A percentile compares a stretch with the other conserved stretches of the same genome.
phyloP scores from a whole-genome alignment of 305 asterid genomes.

The Fraxinus paxiana region DNA sequence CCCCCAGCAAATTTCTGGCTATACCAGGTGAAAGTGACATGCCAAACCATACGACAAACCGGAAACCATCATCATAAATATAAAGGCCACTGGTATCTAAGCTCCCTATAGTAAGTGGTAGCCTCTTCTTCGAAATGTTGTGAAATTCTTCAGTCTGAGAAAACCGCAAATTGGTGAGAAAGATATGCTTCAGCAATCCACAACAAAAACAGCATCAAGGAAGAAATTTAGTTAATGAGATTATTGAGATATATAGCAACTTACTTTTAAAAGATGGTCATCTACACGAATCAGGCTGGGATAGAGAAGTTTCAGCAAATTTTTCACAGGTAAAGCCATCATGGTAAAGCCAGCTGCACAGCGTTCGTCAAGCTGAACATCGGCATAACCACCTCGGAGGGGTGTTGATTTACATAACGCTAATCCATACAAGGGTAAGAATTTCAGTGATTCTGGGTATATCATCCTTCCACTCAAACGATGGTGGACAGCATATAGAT shows the following conservation, averaged over 20 bases:
- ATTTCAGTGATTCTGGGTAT: slow-evolving; percentile 84
- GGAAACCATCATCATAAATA: slow-evolving; percentile 83
- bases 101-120: slow-evolving; percentile 81
- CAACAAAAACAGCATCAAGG: slow-evolving; percentile 16
- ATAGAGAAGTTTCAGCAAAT: slow-evolving; percentile 80
- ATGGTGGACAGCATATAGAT: slow-evolving; percentile 89
- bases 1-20: slow-evolving; percentile 65
- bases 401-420: slow-evolving; percentile 74
- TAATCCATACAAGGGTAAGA: slow-evolving; percentile 67
- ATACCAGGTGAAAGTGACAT: slow-evolving; percentile 74
- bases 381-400: slow-evolving; percentile 86
- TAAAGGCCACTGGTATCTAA: slow-evolving; percentile 83
- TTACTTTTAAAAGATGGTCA: slow-evolving; percentile 63
- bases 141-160: slow-evolving; percentile 45
- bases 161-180: slow-evolving; percentile 32
- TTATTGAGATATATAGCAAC: slow-evolving; percentile 19
- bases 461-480: slow-evolving; percentile 90
- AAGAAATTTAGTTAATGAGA: neutral
- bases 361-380: slow-evolving; percentile 85
- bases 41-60: slow-evolving; percentile 89
- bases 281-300: slow-evolving; percentile 76
- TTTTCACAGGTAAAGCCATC: slow-evolving; percentile 88
- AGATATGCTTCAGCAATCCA: slow-evolving; percentile 23
- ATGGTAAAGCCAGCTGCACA: slow-evolving; percentile 86
- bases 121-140: slow-evolving; percentile 49